These are phyloP conservation scores for Forsythia suspensa DNA, from an alignment of 257 asterid species.

Conservation along the genomic window DNA sequence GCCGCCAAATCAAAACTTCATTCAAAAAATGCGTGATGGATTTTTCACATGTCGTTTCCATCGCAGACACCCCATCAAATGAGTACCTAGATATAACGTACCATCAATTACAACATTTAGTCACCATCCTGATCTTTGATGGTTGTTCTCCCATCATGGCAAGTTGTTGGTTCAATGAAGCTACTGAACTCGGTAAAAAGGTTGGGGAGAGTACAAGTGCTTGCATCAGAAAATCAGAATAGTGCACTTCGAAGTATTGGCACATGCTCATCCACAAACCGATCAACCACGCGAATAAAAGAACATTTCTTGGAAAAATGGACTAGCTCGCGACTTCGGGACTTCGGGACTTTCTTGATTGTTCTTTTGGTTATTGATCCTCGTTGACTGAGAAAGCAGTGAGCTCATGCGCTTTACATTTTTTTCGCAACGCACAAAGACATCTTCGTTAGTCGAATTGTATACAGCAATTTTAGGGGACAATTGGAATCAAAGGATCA, in stretches of 20 bases:
- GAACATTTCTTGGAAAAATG: not conserved
- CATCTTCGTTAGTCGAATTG: slow-evolving; percentile 10
- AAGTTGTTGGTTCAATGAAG: not conserved
- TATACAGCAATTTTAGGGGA: slow-evolving; percentile 8
- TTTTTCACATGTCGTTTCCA: not conserved
- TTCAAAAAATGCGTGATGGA: no score
- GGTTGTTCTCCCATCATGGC: not conserved
- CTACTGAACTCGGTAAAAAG: no score
- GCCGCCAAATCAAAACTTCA: not conserved
- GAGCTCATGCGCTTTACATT: slow-evolving; percentile 66
- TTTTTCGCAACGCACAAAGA: slow-evolving; percentile 32
- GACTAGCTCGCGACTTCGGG: slow-evolving; percentile 25
- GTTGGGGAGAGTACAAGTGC: not conserved
- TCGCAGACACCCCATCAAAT: not conserved
- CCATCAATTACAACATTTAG: not conserved
- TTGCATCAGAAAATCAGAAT: not conserved
- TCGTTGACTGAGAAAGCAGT: slow-evolving; percentile 61
- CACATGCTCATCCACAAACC: not conserved
- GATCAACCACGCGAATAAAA: no score
- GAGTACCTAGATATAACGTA: not conserved
- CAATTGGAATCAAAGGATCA: not conserved
- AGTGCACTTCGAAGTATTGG: not conserved
- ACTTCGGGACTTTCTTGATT: slow-evolving; percentile 36
- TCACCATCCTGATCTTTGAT: not conserved
- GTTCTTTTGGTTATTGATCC: slow-evolving; percentile 38